Conservation (phyloP, 140 eudicot species). For the Ambrosia hybrid region DNA sequence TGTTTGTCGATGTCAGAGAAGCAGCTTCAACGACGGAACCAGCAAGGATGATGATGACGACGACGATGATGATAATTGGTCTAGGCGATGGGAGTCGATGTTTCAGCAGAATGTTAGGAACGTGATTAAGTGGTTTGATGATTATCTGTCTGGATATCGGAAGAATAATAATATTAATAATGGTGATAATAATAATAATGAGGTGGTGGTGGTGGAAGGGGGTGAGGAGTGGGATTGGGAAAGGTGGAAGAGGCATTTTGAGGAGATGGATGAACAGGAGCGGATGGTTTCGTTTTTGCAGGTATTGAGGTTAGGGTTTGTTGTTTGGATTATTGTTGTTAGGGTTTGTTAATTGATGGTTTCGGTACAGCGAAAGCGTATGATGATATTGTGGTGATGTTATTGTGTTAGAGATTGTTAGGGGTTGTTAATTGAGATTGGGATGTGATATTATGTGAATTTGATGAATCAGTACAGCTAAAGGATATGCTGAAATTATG, state of each 20-base stretch:
- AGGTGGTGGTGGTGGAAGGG: conserved; percentile 21
- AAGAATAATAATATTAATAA: background rate
- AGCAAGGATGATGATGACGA: conserved; percentile 10
- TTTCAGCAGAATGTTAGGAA: conserved; percentile 46
- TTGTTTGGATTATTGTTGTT: no score
- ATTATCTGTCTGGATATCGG: conserved; percentile 35
- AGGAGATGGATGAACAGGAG: conserved; percentile 76
- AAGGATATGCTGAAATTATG: no score
- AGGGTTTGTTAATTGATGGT: no score
- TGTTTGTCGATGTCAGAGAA: conserved; percentile 41
- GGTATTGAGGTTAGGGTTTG: conserved; percentile 33
- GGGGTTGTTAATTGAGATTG: no score
- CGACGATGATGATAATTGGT: conserved; percentile 14
- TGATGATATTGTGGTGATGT: no score
- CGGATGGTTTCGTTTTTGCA: conserved; percentile 57
- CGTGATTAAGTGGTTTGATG: conserved; percentile 53
- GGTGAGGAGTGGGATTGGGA: conserved; percentile 73
- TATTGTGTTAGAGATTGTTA: no score
- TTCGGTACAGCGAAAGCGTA: no score
- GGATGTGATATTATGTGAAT: no score
- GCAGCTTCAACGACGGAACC: conserved; percentile 12
- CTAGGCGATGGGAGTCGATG: conserved; percentile 50
- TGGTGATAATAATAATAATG: conserved; percentile 24
- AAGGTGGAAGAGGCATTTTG: conserved; percentile 79
- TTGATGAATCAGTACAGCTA: no score